These are phyloP conservation scores for Pseudogymnoascus sp. DNA, from an alignment of 2,329 filamentous ascomycete genomes.

Conservation along the genomic window DNA sequence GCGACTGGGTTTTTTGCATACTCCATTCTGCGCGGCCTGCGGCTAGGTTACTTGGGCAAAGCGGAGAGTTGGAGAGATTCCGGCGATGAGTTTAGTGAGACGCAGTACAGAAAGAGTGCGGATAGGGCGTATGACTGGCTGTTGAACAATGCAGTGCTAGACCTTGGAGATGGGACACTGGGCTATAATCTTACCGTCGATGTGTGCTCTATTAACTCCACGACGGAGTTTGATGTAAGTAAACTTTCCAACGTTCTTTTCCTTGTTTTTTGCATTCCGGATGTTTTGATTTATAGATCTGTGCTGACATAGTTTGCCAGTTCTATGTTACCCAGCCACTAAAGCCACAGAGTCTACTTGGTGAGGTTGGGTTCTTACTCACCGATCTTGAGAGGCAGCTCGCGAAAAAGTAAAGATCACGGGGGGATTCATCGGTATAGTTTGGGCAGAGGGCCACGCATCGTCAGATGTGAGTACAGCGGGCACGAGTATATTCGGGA, in stretches of 20 bases:
- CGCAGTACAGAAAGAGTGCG: constrained; percentile 9
- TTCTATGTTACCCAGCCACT: constrained; percentile 8
- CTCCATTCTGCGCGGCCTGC: constrained; percentile 31
- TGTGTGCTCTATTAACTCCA: constrained; percentile 10
- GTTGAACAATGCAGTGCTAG: constrained; percentile 13
- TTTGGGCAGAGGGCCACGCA: too few species aligned
- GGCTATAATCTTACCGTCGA: constrained; percentile 11
- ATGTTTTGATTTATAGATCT: background rate
- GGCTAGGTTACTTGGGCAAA: constrained; percentile 29
- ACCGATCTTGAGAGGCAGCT: constrained; percentile 7
- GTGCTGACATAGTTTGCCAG: background rate
- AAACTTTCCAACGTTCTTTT: background rate
- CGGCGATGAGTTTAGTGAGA: constrained; percentile 7
- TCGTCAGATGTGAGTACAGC: too few species aligned
- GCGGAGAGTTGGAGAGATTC: background rate
- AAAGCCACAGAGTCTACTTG: constrained; percentile 10
- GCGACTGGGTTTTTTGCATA: constrained; percentile 34
- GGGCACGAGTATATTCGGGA: too few species aligned
- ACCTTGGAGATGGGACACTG: background rate
- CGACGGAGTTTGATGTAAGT: constrained; percentile 6
- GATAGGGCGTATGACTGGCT: constrained; percentile 19
- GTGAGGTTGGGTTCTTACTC: constrained; percentile 11
- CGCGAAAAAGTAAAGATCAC: background rate
- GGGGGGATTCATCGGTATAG: too few species aligned
- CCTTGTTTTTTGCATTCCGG: background rate